These are phyloP conservation scores for Helicocarpus griseus DNA, from an alignment of 2,329 filamentous ascomycete genomes.

Conservation along the genomic window DNA sequence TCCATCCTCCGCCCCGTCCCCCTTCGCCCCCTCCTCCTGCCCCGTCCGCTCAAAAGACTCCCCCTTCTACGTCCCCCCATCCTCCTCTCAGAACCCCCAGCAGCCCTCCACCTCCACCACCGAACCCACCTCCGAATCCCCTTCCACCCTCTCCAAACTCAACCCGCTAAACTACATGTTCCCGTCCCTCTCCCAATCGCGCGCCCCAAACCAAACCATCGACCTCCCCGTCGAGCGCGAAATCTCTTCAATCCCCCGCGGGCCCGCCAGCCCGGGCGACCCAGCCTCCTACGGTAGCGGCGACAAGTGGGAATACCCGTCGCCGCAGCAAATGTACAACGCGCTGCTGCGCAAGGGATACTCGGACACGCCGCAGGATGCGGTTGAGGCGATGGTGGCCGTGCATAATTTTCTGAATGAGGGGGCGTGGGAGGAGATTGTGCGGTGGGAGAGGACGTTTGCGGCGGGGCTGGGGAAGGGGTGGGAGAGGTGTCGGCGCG, in stretches of 20 bases:
- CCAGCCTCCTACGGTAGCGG: constrained; percentile 60
- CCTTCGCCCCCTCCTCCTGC: constrained; percentile 28
- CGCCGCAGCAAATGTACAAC: constrained; percentile 99
- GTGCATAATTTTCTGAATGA: constrained; percentile 98
- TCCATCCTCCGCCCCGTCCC: constrained; percentile 9
- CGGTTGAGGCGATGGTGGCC: constrained; percentile 92
- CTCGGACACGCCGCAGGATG: constrained; percentile 83
- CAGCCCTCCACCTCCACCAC: constrained; percentile 21
- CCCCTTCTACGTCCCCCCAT: constrained; percentile 34
- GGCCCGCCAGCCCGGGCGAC: too few species aligned
- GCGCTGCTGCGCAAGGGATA: constrained; percentile 93
- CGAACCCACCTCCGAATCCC: constrained; percentile 23
- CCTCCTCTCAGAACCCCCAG: constrained; percentile 19
- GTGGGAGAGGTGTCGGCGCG: constrained; percentile 63
- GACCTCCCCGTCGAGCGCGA: constrained; percentile 72
- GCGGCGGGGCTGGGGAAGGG: constrained; percentile 60
- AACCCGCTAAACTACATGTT: constrained; percentile 96
- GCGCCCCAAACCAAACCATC: constrained; percentile 61
- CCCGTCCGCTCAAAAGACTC: constrained; percentile 42
- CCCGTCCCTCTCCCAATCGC: constrained; percentile 68
- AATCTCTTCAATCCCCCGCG: constrained; percentile 81
- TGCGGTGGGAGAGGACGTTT: constrained; percentile 87
- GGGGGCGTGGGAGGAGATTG: constrained; percentile 90
- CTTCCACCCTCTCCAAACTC: constrained; percentile 53
- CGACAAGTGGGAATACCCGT: constrained; percentile 83